Conservation (phyloP, 1,139 yeast species). For the Suhomyces chickasaworum region DNA sequence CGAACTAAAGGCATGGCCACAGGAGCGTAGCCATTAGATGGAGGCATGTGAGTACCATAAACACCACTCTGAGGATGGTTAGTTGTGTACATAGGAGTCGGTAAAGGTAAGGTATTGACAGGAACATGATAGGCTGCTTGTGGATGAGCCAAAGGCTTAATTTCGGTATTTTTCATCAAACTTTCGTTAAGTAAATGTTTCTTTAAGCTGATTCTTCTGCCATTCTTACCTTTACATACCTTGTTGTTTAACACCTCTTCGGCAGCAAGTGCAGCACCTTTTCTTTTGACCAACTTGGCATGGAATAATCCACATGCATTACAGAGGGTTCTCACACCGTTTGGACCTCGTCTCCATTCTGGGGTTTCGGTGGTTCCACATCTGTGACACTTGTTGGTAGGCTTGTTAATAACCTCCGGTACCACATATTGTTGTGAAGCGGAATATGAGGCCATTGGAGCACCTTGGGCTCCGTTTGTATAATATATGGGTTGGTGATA, state of each 20-base stretch:
- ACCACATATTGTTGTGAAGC: constrained; percentile 23
- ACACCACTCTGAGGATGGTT: constrained; percentile 8
- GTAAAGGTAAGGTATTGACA: constrained; percentile 18
- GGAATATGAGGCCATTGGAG: constrained; percentile 12
- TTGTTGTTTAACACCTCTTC: constrained; percentile 48
- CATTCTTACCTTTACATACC: constrained; percentile 51
- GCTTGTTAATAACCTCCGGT: constrained; percentile 42
- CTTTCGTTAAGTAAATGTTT: constrained; percentile 27
- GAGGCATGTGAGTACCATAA: not conserved
- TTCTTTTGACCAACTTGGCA: constrained; percentile 68
- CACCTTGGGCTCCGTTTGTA: constrained; percentile 13
- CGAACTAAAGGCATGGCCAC: constrained; percentile 22
- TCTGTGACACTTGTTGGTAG: constrained; percentile 54
- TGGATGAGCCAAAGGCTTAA: constrained; percentile 3
- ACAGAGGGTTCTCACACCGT: constrained; percentile 81
- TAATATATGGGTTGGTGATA: constrained; percentile 19
- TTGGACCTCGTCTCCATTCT: constrained; percentile 91
- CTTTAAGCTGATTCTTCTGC: constrained; percentile 44
- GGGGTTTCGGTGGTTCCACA: constrained; percentile 87
- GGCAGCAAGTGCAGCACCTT: constrained; percentile 67
- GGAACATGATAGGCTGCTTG: constrained; percentile 11
- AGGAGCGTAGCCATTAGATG: constrained; percentile 14
- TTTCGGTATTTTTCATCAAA: constrained; percentile 14
- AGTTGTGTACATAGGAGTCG: constrained; percentile 18
- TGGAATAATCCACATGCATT: constrained; percentile 89